phyloP scores from a whole-genome alignment of 148 eudicot species.

The Arctostaphylos glauca region DNA sequence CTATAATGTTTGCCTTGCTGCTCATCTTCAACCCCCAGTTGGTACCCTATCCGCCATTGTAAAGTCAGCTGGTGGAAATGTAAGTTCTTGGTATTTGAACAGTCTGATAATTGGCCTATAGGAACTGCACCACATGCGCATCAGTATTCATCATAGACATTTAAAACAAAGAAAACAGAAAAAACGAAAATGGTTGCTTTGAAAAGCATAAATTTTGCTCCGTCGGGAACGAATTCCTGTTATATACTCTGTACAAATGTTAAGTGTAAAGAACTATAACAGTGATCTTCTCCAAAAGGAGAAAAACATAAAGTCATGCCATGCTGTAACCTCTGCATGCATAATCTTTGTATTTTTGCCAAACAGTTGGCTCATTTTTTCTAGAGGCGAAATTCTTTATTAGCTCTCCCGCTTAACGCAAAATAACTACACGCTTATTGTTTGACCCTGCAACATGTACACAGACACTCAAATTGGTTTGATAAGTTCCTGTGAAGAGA shows the following conservation, averaged over 20 bases:
- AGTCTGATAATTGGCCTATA: background rate
- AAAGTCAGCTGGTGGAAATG: constrained; percentile 78
- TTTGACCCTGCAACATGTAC: background rate
- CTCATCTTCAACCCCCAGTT: constrained; percentile 63
- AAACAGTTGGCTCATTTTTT: background rate
- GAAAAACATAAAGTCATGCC: background rate
- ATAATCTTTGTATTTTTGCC: background rate
- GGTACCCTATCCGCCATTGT: constrained; percentile 54
- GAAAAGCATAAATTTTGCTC: background rate
- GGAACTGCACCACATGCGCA: background rate
- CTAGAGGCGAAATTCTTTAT: background rate
- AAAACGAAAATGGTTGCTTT: background rate
- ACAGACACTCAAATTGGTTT: background rate
- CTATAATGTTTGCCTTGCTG: constrained; percentile 58
- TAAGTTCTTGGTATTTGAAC: constrained; percentile 35
- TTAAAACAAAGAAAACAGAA: background rate
- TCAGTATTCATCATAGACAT: background rate
- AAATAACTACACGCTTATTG: background rate
- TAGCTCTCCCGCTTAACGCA: background rate
- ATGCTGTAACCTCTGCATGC: background rate
- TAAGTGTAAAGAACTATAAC: no score
- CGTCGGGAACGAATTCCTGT: background rate
- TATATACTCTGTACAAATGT: background rate
- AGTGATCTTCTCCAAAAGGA: background rate
- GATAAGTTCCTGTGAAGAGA: background rate